Percentiles rank a stretch among this genome's conserved stretches.
Evolutionary conservation across 2,329 filamentous ascomycete species (phyloP).

Genomic region (Verticillium isaacii): DNA sequence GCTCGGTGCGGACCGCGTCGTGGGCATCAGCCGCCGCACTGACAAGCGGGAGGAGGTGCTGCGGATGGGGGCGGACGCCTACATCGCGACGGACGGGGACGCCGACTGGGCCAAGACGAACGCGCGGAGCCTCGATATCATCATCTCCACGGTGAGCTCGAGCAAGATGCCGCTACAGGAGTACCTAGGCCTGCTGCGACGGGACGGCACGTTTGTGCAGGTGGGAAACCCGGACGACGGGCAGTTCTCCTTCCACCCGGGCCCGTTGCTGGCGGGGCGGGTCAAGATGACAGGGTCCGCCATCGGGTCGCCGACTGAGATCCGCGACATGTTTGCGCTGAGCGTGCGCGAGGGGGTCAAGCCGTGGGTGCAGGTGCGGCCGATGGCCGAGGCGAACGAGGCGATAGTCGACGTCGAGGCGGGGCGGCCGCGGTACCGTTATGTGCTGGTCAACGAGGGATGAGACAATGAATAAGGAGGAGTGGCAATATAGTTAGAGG

Average conservation of each 20-base stretch:
- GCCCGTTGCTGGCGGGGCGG: slow-evolving; percentile 52
- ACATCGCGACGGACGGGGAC: slow-evolving; percentile 39
- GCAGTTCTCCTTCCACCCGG: slow-evolving; percentile 37
- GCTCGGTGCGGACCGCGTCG: slow-evolving; percentile 56
- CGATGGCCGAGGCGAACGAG: slow-evolving; percentile 51
- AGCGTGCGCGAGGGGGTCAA: slow-evolving; percentile 51
- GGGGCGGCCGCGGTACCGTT: slow-evolving; percentile 45
- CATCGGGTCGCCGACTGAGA: slow-evolving; percentile 48
- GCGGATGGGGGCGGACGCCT: slow-evolving; percentile 52
- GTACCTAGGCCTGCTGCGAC: slow-evolving; percentile 55
- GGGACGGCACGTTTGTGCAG: slow-evolving; percentile 54
- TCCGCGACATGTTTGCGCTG: slow-evolving; percentile 55
- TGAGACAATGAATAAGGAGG: background rate
- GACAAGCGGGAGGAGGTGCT: slow-evolving; percentile 51
- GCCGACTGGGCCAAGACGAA: slow-evolving; percentile 50
- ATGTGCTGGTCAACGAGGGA: slow-evolving; percentile 37
- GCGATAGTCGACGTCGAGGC: slow-evolving; percentile 49
- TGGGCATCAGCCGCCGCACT: slow-evolving; percentile 51
- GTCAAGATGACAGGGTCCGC: slow-evolving; percentile 41
- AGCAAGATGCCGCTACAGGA: slow-evolving; percentile 40
- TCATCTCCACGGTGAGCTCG: slow-evolving; percentile 51
- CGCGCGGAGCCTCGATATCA: slow-evolving; percentile 48
- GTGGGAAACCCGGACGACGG: slow-evolving; percentile 49
- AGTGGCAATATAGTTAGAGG: background rate
- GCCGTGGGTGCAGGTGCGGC: slow-evolving; percentile 50